These are phyloP conservation scores for Colletotrichum tropicicola DNA, from an alignment of 2,329 filamentous ascomycete genomes.

Conservation along the genomic window DNA sequence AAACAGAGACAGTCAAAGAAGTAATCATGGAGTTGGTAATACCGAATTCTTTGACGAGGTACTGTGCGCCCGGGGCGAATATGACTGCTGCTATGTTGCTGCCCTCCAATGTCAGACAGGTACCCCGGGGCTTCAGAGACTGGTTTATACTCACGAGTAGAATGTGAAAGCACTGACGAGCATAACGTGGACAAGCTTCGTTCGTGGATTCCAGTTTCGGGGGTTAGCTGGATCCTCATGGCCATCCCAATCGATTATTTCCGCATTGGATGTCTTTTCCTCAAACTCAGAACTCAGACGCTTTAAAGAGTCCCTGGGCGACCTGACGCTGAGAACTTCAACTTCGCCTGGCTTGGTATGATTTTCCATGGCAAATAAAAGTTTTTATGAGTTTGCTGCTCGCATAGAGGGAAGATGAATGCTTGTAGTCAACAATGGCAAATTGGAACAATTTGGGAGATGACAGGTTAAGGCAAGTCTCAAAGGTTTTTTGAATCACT, in stretches of 20 bases:
- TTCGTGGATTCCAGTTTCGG: constrained; percentile 62
- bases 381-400: background rate
- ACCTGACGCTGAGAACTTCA: too few species aligned
- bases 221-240: constrained; percentile 66
- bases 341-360: background rate
- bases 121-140: background rate
- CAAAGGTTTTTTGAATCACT: too few species aligned
- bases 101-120: too few species aligned
- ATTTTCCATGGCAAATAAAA: background rate
- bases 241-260: constrained; percentile 63
- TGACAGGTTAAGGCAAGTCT: too few species aligned
- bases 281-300: background rate
- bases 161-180: constrained; percentile 51
- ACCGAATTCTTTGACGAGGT: constrained; percentile 60
- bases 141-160: constrained; percentile 34
- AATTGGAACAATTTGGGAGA: too few species aligned
- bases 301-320: too few species aligned
- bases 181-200: constrained; percentile 44
- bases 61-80: constrained; percentile 63
- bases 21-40: constrained; percentile 53
- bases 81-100: constrained; percentile 56
- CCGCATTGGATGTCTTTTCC: background rate
- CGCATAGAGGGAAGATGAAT: background rate
- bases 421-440: too few species aligned
- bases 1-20: constrained; percentile 67